Percentiles rank a stretch among this genome's conserved stretches.
phyloP scores from a whole-genome alignment of 371 early-diverging fungal species.

The Syncephalastrum sp. region DNA sequence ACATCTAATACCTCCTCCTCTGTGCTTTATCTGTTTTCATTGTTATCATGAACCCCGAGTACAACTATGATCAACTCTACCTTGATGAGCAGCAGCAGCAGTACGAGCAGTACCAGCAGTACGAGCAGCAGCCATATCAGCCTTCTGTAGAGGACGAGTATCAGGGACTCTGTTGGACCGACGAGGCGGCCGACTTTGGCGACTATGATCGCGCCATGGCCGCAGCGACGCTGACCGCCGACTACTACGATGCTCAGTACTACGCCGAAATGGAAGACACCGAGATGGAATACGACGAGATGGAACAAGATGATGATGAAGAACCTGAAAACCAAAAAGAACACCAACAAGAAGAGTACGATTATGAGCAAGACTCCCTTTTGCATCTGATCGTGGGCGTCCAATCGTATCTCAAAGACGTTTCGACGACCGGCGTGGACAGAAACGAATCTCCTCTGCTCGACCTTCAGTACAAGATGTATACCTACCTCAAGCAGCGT shows the following conservation, averaged over 20 bases:
- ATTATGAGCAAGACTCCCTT: conserved; percentile 28
- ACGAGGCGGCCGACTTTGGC: conserved; percentile 26
- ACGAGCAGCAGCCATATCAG: neutral
- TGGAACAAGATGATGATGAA: conserved; percentile 7
- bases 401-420: conserved; percentile 40
- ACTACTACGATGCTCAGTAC: conserved; percentile 17
- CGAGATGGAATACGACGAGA: no score
- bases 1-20: no score
- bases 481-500: conserved; percentile 44
- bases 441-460: conserved; percentile 32
- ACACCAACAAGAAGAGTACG: conserved; percentile 13
- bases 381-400: conserved; percentile 42
- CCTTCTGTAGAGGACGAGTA: neutral
- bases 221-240: conserved; percentile 23
- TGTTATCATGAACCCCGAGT: no score
- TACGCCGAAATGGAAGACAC: conserved; percentile 4
- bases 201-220: conserved; percentile 34
- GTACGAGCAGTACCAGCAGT: neutral
- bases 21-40: no score
- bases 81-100: conserved; percentile 2
- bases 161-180: conserved; percentile 1
- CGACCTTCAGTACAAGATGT: conserved; percentile 50
- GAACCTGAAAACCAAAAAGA: conserved; percentile 10
- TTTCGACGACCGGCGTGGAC: conserved; percentile 14
- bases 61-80: no score